Percentiles rank a stretch among this genome's conserved stretches.
These are phyloP conservation scores for Cantharellus cinnabarinus DNA, from an alignment of 768 basidiomycete genomes.

Conservation along the genomic window DNA sequence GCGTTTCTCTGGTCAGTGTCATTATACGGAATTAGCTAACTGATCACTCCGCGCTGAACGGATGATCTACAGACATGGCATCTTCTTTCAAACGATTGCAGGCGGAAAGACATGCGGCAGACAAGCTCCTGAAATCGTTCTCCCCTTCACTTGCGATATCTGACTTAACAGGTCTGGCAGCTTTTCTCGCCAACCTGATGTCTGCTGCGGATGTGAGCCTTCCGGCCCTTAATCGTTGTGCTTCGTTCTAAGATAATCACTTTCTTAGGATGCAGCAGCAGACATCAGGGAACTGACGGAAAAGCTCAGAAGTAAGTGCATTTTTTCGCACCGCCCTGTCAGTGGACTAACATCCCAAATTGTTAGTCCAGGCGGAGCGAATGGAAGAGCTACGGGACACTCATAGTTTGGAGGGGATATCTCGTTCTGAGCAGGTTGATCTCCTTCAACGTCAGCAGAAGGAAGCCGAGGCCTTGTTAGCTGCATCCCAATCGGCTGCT, in stretches of 20 bases:
- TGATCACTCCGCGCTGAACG: neutral
- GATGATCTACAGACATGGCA: conserved; percentile 37
- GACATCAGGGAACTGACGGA: conserved; percentile 58
- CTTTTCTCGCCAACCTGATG: conserved; percentile 42
- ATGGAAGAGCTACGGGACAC: conserved; percentile 71
- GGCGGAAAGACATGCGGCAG: conserved; percentile 47
- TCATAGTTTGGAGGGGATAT: conserved; percentile 60
- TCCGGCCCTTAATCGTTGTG: neutral
- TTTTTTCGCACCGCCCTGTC: neutral
- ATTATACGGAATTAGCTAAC: neutral
- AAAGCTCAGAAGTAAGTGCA: conserved; percentile 45
- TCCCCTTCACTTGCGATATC: conserved; percentile 48
- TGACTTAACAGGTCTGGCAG: conserved; percentile 46
- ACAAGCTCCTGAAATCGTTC: conserved; percentile 43
- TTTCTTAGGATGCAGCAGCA: conserved; percentile 39
- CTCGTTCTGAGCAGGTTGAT: conserved; percentile 55
- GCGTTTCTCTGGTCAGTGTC: conserved; percentile 27
- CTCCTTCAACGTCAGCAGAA: conserved; percentile 44
- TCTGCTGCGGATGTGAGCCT: conserved; percentile 48
- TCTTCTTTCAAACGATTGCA: conserved; percentile 58
- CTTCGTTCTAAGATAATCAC: neutral
- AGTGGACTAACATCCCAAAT: neutral
- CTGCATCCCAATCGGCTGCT: conserved; percentile 20
- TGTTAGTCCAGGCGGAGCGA: conserved; percentile 60
- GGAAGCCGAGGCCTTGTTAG: conserved; percentile 50